These are phyloP conservation scores for Kwoniella sp. DNA, from an alignment of 768 basidiomycete species.

Conservation along the genomic window DNA sequence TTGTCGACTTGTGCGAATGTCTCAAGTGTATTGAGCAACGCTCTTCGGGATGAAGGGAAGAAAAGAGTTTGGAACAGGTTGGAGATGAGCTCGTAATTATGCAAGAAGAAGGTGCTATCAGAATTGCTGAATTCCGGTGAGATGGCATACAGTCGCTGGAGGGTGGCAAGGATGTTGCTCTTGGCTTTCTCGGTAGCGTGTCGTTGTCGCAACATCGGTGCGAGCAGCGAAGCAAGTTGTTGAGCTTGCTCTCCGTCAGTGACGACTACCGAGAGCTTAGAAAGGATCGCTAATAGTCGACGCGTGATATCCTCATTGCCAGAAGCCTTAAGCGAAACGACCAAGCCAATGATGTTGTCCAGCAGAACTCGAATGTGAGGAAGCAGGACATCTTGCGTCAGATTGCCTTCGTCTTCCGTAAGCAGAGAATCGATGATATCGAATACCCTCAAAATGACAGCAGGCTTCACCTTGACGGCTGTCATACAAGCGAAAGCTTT, in stretches of 20 bases:
- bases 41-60: slow-evolving; percentile 69
- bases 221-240: slow-evolving; percentile 70
- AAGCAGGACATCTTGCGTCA: slow-evolving; percentile 67
- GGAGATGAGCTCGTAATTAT: slow-evolving; percentile 62
- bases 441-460: slow-evolving; percentile 76
- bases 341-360: slow-evolving; percentile 68
- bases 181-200: slow-evolving; percentile 84
- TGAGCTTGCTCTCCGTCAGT: slow-evolving; percentile 71
- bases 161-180: slow-evolving; percentile 72
- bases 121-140: slow-evolving; percentile 57
- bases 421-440: slow-evolving; percentile 77
- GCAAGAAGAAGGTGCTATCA: slow-evolving; percentile 41
- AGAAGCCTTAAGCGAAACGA: slow-evolving; percentile 64
- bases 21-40: slow-evolving; percentile 69
- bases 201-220: slow-evolving; percentile 77
- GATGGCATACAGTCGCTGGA: slow-evolving; percentile 65
- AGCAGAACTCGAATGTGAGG: slow-evolving; percentile 65
- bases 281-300: slow-evolving; percentile 78
- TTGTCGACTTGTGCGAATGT: slow-evolving; percentile 61
- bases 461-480: slow-evolving; percentile 80
- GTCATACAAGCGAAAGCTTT: slow-evolving; percentile 80
- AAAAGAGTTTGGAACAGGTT: slow-evolving; percentile 76
- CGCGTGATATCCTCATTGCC: slow-evolving; percentile 64
- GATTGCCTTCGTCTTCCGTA: slow-evolving; percentile 62
- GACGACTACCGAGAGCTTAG: slow-evolving; percentile 74